Evolutionary conservation across 2,329 filamentous ascomycete species (phyloP).

Genomic region (Aspergillus sergii): DNA sequence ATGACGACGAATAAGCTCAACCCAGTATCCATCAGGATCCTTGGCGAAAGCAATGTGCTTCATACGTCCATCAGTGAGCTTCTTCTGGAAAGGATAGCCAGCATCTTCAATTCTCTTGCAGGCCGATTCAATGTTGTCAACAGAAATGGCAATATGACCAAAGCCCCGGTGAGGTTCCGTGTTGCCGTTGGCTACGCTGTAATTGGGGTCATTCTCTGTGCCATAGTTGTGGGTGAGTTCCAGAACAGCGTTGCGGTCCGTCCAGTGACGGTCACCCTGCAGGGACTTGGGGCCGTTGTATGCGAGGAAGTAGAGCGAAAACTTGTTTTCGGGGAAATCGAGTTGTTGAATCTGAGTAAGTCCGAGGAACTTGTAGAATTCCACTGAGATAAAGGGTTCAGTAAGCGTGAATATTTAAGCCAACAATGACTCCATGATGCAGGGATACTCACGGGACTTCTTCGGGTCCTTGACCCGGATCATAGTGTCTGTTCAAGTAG

Average conservation of each 20-base stretch:
- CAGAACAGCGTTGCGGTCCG: conserved; percentile 83
- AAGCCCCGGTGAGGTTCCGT: conserved; percentile 82
- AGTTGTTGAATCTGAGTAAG: conserved; percentile 82
- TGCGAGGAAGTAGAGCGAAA: conserved; percentile 92
- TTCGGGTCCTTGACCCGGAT: conserved; percentile 93
- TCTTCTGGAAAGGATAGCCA: conserved; percentile 95
- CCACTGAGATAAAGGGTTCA: conserved; percentile 55
- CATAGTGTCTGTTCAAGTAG: conserved; percentile 56
- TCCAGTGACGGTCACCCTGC: conserved; percentile 72
- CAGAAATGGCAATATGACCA: conserved; percentile 82
- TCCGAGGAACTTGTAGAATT: conserved; percentile 93
- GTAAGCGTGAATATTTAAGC: neutral
- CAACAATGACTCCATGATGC: neutral
- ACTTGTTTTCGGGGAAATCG: conserved; percentile 82
- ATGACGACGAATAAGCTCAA: conserved; percentile 63
- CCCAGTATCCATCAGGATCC: conserved; percentile 83
- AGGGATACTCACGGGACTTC: conserved; percentile 60
- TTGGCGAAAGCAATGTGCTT: conserved; percentile 85
- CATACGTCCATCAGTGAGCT: conserved; percentile 85
- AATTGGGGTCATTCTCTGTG: conserved; percentile 81
- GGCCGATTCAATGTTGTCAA: conserved; percentile 83
- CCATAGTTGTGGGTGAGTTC: conserved; percentile 87
- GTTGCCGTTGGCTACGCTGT: conserved; percentile 85
- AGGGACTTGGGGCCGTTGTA: conserved; percentile 77
- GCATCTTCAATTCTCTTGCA: conserved; percentile 88